A percentile compares a stretch with the other conserved stretches of the same genome.
These are phyloP conservation scores for Chytriomyces sp. DNA, from an alignment of 192 early-diverging fungal genomes.

Conservation along the genomic window DNA sequence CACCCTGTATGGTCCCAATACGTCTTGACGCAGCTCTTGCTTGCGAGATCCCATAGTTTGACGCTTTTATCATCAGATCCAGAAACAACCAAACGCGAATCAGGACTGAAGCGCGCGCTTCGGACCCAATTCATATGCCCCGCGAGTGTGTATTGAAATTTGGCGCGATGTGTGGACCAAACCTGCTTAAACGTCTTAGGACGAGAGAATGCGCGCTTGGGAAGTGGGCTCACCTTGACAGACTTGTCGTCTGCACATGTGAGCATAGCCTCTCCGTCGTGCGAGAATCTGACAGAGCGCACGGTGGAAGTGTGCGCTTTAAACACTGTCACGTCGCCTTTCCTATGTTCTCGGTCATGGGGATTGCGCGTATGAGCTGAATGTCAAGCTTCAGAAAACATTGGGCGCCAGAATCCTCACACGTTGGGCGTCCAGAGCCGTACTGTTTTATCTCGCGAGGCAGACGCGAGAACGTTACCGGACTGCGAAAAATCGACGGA, in stretches of 20 bases:
- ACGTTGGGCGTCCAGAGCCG: conserved; percentile 65
- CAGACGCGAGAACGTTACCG: conserved; percentile 57
- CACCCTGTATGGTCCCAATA: conserved; percentile 64
- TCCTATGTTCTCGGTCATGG: conserved; percentile 35
- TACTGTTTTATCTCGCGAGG: conserved; percentile 57
- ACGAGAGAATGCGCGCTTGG: neutral
- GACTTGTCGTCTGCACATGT: conserved; percentile 64
- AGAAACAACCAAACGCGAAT: conserved; percentile 52
- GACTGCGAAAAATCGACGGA: conserved; percentile 56
- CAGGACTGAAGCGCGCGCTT: conserved; percentile 55
- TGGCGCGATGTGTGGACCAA: conserved; percentile 59
- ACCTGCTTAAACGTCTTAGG: conserved; percentile 39
- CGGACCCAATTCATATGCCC: conserved; percentile 68
- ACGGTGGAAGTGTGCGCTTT: conserved; percentile 66
- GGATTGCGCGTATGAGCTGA: neutral
- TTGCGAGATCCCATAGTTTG: conserved; percentile 58
- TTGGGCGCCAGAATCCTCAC: conserved; percentile 38
- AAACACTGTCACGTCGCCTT: conserved; percentile 62
- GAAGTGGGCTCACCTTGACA: conserved; percentile 45
- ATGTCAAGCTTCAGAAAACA: neutral
- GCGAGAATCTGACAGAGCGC: conserved; percentile 58
- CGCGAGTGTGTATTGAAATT: conserved; percentile 59
- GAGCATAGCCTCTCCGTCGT: conserved; percentile 47
- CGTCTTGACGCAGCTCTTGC: conserved; percentile 57
- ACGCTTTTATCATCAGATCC: conserved; percentile 65